Evolutionary conservation across 805 yeast species (phyloP).

Genomic region (Myxozyma vanderwaltii): DNA sequence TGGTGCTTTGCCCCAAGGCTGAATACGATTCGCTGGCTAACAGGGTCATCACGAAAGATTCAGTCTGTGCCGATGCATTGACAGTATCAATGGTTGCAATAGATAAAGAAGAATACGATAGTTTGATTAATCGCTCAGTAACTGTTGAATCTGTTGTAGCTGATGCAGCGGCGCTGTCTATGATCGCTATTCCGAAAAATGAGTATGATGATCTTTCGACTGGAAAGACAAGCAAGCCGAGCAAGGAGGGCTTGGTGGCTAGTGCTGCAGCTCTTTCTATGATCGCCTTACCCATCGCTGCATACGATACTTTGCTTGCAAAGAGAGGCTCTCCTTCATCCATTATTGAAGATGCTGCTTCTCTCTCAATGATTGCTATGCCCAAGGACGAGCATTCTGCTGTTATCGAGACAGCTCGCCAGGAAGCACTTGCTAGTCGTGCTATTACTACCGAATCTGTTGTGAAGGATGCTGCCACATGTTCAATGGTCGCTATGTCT

Average conservation of each 20-base stretch:
- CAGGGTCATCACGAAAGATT: not conserved
- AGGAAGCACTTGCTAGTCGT: conserved; percentile 8
- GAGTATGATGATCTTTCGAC: not conserved
- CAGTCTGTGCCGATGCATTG: conserved; percentile 6
- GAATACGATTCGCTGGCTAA: conserved; percentile 28
- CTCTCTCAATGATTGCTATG: conserved; percentile 26
- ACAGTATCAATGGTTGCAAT: conserved; percentile 32
- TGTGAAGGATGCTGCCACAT: conserved; percentile 1
- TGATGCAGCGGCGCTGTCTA: conserved; percentile 12
- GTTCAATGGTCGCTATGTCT: conserved; percentile 1
- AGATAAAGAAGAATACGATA: conserved; percentile 34
- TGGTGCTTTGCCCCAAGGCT: conserved; percentile 33
- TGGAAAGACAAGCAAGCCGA: not conserved
- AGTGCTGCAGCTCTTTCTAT: conserved; percentile 27
- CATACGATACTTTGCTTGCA: not conserved
- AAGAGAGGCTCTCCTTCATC: not conserved
- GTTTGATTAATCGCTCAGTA: not conserved
- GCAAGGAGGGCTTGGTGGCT: conserved; percentile 13
- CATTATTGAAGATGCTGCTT: conserved; percentile 8
- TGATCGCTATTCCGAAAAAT: conserved; percentile 23
- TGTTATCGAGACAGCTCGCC: conserved; percentile 33
- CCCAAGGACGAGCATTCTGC: conserved; percentile 30
- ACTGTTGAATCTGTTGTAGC: not conserved
- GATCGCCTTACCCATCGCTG: not conserved
- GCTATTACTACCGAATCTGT: conserved; percentile 3